Percentiles rank a stretch among this genome's conserved stretches.
These are phyloP conservation scores for Suhomyces chickasaworum DNA, from an alignment of 1,139 yeast species.

Conservation along the genomic window DNA sequence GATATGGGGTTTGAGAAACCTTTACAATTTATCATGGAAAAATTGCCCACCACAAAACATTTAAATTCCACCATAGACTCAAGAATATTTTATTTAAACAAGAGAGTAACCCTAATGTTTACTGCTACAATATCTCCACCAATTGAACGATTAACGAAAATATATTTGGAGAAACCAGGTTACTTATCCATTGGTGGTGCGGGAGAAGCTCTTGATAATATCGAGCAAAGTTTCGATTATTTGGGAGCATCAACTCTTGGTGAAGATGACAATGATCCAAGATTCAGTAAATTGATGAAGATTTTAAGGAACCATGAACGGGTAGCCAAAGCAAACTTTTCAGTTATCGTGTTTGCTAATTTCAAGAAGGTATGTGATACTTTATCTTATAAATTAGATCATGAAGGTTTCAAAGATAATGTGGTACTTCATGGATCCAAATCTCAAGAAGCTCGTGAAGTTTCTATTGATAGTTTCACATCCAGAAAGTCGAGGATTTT, in stretches of 20 bases:
- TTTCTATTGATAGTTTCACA: conserved; percentile 66
- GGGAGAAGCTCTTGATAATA: conserved; percentile 65
- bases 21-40: conserved; percentile 57
- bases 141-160: conserved; percentile 64
- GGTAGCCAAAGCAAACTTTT: conserved; percentile 28
- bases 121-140: conserved; percentile 89
- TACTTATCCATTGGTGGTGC: conserved; percentile 66
- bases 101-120: conserved; percentile 72
- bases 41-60: conserved; percentile 41
- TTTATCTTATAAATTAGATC: conserved; percentile 52
- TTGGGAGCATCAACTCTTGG: conserved; percentile 20
- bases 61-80: conserved; percentile 25
- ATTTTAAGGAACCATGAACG: conserved; percentile 33
- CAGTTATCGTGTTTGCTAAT: conserved; percentile 81
- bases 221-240: conserved; percentile 68
- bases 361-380: conserved; percentile 72
- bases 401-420: conserved; percentile 47
- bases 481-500: conserved; percentile 63
- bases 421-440: conserved; percentile 84
- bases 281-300: conserved; percentile 28
- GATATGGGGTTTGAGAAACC: conserved; percentile 93
- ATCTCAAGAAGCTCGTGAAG: conserved; percentile 83
- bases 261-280: conserved; percentile 26
- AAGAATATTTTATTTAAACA: conserved; percentile 31
- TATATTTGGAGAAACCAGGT: conserved; percentile 64